phyloP scores from a whole-genome alignment of 208 protist species.

The Trypanosoma scelopori region DNA sequence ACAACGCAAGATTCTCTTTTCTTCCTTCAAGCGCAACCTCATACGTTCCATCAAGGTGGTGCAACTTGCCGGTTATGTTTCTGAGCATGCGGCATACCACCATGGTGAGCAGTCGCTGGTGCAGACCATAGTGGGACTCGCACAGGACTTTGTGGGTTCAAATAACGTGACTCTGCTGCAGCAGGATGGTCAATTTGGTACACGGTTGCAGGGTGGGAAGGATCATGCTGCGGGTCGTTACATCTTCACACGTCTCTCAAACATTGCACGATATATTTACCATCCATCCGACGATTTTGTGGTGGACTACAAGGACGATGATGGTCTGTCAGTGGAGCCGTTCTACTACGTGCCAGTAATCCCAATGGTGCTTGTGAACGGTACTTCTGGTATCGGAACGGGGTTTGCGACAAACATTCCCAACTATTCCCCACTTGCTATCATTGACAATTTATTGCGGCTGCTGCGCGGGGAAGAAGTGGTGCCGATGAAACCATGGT shows the following conservation, averaged over 20 bases:
- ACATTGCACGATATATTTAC: constrained; percentile 95
- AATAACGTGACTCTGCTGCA: constrained; percentile 99
- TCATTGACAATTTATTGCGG: constrained; percentile 91
- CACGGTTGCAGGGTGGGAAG: constrained; percentile 97
- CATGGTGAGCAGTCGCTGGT: constrained; percentile 98
- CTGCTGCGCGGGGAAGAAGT: constrained; percentile 87
- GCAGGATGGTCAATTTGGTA: constrained; percentile 99
- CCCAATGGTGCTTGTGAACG: constrained; percentile 99
- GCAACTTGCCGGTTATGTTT: constrained; percentile 99
- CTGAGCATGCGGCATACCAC: constrained; percentile 99
- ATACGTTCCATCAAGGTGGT: constrained; percentile 99
- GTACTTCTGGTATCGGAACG: constrained; percentile 99
- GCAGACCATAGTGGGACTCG: constrained; percentile 99
- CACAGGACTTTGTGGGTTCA: constrained; percentile 97
- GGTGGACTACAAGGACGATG: constrained; percentile 98
- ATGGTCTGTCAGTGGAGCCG: constrained; percentile 99
- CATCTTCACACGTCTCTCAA: constrained; percentile 98
- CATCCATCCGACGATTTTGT: constrained; percentile 97
- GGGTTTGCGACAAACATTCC: constrained; percentile 99
- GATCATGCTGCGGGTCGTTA: constrained; percentile 98
- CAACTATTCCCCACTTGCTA: constrained; percentile 97
- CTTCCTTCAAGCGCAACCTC: constrained; percentile 99
- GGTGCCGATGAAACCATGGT: constrained; percentile 95
- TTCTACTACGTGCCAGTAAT: constrained; percentile 99
- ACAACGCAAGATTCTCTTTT: constrained; percentile 99